Percentiles rank a stretch among this genome's conserved stretches.
phyloP scores from a whole-genome alignment of 805 yeast genomes.

The Starmerella apicola region DNA sequence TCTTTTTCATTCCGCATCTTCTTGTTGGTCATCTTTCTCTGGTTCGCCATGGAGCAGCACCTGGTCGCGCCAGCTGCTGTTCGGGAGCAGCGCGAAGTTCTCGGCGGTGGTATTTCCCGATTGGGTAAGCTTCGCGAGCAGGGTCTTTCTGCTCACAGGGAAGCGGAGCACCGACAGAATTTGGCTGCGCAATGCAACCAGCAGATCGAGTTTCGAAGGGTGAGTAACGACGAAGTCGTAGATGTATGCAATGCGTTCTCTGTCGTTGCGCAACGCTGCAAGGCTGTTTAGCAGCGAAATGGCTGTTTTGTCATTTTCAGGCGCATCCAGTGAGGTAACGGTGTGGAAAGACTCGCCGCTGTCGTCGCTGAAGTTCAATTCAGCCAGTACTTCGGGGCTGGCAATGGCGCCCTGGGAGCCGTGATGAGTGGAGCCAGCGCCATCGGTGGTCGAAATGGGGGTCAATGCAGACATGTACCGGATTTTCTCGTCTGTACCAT shows the following conservation, averaged over 20 bases:
- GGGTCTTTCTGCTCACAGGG: constrained; percentile 13
- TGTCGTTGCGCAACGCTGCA: constrained; percentile 19
- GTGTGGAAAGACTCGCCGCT: too few species aligned
- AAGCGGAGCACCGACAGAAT: constrained; percentile 13
- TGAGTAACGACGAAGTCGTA: constrained; percentile 8
- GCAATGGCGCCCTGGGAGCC: neutral
- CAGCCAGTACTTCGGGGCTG: neutral
- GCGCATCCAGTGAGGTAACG: too few species aligned
- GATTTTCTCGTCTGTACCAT: too few species aligned
- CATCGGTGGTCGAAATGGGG: neutral
- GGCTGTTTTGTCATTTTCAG: neutral
- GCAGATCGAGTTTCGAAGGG: constrained; percentile 7
- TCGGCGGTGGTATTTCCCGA: constrained; percentile 5
- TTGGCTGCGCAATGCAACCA: constrained; percentile 6
- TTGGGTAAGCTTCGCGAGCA: constrained; percentile 8
- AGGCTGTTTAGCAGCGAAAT: neutral
- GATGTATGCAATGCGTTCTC: constrained; percentile 17
- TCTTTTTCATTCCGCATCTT: neutral
- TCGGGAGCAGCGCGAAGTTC: constrained; percentile 11
- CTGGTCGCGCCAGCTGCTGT: constrained; percentile 13
- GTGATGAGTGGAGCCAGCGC: neutral
- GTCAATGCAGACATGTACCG: neutral
- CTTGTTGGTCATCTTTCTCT: neutral
- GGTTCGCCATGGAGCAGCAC: constrained; percentile 16
- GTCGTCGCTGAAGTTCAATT: too few species aligned